Evolutionary conservation across 148 eudicot genomes (phyloP).

Genomic region (Heliamphora exappendiculata): DNA sequence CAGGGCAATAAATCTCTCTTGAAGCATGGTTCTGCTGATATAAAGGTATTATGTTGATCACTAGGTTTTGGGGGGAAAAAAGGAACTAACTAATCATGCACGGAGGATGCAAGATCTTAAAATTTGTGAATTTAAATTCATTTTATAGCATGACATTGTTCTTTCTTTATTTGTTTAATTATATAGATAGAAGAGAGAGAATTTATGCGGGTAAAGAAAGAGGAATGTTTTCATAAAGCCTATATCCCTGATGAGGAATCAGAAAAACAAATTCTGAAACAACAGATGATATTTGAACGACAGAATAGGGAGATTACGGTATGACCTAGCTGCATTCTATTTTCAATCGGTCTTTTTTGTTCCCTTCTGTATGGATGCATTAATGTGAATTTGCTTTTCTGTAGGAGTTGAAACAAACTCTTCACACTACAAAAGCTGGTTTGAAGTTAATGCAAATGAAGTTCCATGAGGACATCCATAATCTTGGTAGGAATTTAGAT

Average conservation of each 20-base stretch:
- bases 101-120: not conserved
- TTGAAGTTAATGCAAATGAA: constrained; percentile 89
- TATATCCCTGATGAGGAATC: constrained; percentile 38
- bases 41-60: constrained; percentile 31
- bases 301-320: constrained; percentile 78
- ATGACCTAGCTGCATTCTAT: constrained; percentile 8
- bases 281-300: constrained; percentile 50
- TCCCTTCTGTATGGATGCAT: not conserved
- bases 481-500: constrained; percentile 51
- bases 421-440: constrained; percentile 79
- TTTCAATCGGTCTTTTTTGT: not conserved
- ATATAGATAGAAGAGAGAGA: constrained; percentile 40
- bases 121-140: constrained; percentile 5
- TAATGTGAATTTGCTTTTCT: constrained; percentile 10
- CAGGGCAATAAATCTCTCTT: constrained; percentile 38
- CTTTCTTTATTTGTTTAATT: constrained; percentile 7
- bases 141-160: constrained; percentile 1
- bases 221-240: constrained; percentile 23
- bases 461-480: constrained; percentile 72
- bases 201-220: constrained; percentile 27
- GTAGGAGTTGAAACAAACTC: constrained; percentile 69
- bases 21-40: constrained; percentile 33
- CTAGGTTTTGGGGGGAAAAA: not conserved
- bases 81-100: not conserved
- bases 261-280: constrained; percentile 45